phyloP scores from a whole-genome alignment of 345 rosid species.

The Kernera saxatilis region DNA sequence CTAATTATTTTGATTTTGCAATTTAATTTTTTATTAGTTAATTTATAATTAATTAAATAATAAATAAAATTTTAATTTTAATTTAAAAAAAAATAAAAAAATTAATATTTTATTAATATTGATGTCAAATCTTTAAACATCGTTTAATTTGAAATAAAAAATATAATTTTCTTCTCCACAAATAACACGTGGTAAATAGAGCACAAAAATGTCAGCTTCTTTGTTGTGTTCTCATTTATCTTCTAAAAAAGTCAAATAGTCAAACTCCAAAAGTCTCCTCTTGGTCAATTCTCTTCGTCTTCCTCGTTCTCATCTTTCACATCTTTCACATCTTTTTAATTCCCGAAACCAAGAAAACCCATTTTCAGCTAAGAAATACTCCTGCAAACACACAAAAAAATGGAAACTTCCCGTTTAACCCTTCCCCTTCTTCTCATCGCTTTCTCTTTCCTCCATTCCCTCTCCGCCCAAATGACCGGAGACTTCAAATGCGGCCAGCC shows the following conservation, averaged over 20 bases:
- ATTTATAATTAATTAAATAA: too few relatives aligned
- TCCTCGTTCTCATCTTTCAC: not conserved
- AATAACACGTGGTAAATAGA: too few relatives aligned
- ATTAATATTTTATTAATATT: too few relatives aligned
- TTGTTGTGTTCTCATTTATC: constrained; percentile 6
- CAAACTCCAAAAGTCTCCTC: not conserved
- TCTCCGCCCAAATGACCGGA: constrained; percentile 31
- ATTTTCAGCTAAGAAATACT: not conserved
- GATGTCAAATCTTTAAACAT: too few relatives aligned
- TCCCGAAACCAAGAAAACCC: too few relatives aligned
- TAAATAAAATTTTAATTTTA: too few relatives aligned
- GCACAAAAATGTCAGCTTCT: too few relatives aligned
- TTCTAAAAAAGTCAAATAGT: not conserved
- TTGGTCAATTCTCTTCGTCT: constrained; percentile 10
- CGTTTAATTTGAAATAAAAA: too few relatives aligned
- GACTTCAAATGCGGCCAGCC: constrained; percentile 55
- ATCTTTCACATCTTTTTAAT: not conserved
- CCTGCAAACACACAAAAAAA: not conserved
- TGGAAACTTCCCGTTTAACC: constrained; percentile 17
- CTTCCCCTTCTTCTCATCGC: not conserved
- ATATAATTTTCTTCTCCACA: too few relatives aligned
- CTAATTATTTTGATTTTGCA: too few relatives aligned
- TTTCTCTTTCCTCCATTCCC: constrained; percentile 19
- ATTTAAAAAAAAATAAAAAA: too few relatives aligned
- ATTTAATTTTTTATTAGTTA: too few relatives aligned